Conservation (phyloP, 768 basidiomycete species). For the Rhizopogon vesiculosus region DNA sequence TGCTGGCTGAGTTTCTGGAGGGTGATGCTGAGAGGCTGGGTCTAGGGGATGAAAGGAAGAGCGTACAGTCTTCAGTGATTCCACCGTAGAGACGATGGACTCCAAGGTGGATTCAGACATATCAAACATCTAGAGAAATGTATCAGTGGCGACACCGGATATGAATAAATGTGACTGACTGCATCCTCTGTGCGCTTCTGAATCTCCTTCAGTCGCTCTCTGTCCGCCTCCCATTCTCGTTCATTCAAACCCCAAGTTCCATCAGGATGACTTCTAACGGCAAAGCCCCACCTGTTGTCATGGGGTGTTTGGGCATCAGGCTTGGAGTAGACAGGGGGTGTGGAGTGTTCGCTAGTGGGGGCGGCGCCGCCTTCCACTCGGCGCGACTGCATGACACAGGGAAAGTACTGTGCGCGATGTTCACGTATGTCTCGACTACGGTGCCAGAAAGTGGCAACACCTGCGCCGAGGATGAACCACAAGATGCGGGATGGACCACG, state of each 20-base stretch:
- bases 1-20: conserved; percentile 29
- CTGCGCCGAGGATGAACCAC: conserved; percentile 67
- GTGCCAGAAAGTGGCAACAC: conserved; percentile 31
- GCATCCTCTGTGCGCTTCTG: conserved; percentile 47
- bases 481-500: conserved; percentile 53
- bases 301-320: conserved; percentile 4
- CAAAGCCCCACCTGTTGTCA: conserved; percentile 6
- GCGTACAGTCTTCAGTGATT: conserved; percentile 56
- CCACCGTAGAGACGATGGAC: conserved; percentile 49
- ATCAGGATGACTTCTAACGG: conserved; percentile 1
- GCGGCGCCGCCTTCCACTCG: conserved; percentile 13
- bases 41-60: conserved; percentile 5
- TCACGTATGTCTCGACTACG: conserved; percentile 40
- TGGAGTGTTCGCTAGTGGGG: conserved; percentile 7
- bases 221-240: conserved; percentile 43
- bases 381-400: conserved; percentile 21
- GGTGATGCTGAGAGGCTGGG: not conserved
- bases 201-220: conserved; percentile 39
- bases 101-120: conserved; percentile 68
- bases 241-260: conserved; percentile 19
- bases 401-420: conserved; percentile 28
- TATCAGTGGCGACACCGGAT: not conserved
- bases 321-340: conserved; percentile 12
- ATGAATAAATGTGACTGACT: conserved; percentile 26
- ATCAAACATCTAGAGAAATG: conserved; percentile 41